A percentile compares a stretch with the other conserved stretches of the same genome.
Conservation (phyloP, 2,329 filamentous ascomycete species). For the Periglandula ipomoeae region DNA sequence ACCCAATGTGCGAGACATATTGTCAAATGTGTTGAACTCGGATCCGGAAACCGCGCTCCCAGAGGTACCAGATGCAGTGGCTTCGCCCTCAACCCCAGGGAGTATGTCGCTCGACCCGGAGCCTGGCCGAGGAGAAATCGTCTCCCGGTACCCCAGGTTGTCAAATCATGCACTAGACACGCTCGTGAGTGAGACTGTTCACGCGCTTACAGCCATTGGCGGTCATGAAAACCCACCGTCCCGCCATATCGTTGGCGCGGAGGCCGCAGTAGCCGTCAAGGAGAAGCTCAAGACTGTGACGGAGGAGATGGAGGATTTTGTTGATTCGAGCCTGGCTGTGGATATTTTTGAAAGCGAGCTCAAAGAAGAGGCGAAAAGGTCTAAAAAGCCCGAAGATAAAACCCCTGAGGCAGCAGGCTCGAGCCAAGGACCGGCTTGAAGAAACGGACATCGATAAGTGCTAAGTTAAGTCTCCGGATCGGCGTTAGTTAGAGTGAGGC, state of each 20-base stretch:
- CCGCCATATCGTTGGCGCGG: conserved; percentile 84
- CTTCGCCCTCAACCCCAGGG: conserved; percentile 21
- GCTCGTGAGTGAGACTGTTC: conserved; percentile 79
- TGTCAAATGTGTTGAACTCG: conserved; percentile 68
- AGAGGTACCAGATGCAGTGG: conserved; percentile 17
- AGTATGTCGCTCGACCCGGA: conserved; percentile 25
- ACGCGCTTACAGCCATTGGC: conserved; percentile 83
- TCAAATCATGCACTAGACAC: conserved; percentile 58
- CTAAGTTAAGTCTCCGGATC: no score
- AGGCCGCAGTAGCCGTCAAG: conserved; percentile 79
- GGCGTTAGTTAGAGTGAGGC: no score
- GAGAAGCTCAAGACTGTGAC: conserved; percentile 96
- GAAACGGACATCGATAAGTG: background rate
- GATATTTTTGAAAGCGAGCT: conserved; percentile 60
- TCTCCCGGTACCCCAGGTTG: conserved; percentile 67
- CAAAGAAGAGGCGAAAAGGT: conserved; percentile 40
- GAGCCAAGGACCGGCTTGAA: background rate
- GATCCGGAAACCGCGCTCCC: conserved; percentile 55
- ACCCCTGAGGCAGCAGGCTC: conserved; percentile 11
- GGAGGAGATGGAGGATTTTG: conserved; percentile 92
- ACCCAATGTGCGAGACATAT: conserved; percentile 73
- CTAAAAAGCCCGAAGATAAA: conserved; percentile 18
- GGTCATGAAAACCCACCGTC: conserved; percentile 94
- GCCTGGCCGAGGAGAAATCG: conserved; percentile 31
- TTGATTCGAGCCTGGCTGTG: conserved; percentile 78